Conservation (phyloP, 495 filamentous ascomycete genomes). For the Xylaria longipes region DNA sequence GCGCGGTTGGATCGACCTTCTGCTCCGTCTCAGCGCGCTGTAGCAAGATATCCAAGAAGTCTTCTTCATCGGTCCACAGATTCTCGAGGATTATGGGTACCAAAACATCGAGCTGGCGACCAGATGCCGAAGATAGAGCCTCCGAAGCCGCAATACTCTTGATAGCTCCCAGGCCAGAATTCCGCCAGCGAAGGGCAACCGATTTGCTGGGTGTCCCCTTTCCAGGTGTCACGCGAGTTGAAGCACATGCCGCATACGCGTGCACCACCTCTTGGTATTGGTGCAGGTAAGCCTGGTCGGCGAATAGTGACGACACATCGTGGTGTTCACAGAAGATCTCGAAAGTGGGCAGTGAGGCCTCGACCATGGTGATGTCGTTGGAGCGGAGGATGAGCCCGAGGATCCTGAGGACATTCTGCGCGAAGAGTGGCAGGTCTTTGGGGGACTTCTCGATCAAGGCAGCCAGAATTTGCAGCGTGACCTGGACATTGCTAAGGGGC, state of each 20-base stretch:
- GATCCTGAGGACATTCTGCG: constrained; percentile 77
- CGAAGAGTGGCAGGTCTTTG: constrained; percentile 87
- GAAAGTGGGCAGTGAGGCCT: constrained; percentile 83
- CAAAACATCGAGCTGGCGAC: constrained; percentile 73
- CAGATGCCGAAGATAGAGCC: constrained; percentile 72
- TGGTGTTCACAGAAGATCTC: constrained; percentile 82
- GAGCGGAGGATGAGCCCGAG: constrained; percentile 78
- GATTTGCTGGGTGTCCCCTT: constrained; percentile 67
- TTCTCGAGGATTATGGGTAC: constrained; percentile 86
- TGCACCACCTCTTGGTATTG: constrained; percentile 81
- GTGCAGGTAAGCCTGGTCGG: constrained; percentile 80
- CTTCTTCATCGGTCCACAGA: constrained; percentile 76
- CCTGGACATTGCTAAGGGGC: constrained; percentile 80
- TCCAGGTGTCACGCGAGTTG: constrained; percentile 54
- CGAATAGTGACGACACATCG: constrained; percentile 75
- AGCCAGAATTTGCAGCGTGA: constrained; percentile 85
- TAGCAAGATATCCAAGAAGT: constrained; percentile 67
- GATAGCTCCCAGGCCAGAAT: constrained; percentile 79
- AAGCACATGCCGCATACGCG: constrained; percentile 79
- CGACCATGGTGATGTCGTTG: constrained; percentile 84
- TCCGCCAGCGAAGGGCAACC: constrained; percentile 82
- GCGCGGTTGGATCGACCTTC: constrained; percentile 65
- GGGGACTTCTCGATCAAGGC: constrained; percentile 91
- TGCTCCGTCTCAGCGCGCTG: constrained; percentile 67
- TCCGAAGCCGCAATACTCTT: constrained; percentile 79